A percentile compares a stretch with the other conserved stretches of the same genome.
phyloP scores from a whole-genome alignment of 2,329 filamentous ascomycete species.

The Neonectria coccinea region DNA sequence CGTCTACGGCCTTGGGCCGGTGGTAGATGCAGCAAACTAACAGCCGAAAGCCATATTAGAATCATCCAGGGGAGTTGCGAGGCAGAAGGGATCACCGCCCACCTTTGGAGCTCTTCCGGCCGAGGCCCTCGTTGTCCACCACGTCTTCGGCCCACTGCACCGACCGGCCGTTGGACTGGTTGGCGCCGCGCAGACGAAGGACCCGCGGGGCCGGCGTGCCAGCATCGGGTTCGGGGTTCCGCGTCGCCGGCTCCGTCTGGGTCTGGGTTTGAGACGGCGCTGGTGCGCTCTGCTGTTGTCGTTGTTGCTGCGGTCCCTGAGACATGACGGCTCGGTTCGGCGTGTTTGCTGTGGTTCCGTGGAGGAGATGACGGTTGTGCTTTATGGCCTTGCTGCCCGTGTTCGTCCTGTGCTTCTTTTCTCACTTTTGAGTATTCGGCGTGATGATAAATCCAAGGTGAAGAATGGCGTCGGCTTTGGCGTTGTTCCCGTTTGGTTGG shows the following conservation, averaged over 20 bases:
- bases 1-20: slow-evolving; percentile 81
- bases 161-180: slow-evolving; percentile 62
- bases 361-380: background rate
- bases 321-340: slow-evolving; percentile 43
- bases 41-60: slow-evolving; percentile 3
- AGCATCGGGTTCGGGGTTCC: slow-evolving; percentile 45
- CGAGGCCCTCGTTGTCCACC: slow-evolving; percentile 94
- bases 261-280: slow-evolving; percentile 53
- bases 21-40: slow-evolving; percentile 99
- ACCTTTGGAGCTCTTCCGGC: slow-evolving; percentile 96
- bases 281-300: slow-evolving; percentile 43
- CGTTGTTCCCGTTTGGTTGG: background rate
- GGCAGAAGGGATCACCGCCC: slow-evolving; percentile 38
- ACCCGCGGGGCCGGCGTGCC: slow-evolving; percentile 52
- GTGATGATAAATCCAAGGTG: slow-evolving; percentile 23
- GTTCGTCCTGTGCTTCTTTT: background rate
- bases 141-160: slow-evolving; percentile 96
- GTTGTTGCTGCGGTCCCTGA: slow-evolving; percentile 44
- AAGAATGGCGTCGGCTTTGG: slow-evolving; percentile 16
- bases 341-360: slow-evolving; percentile 5
- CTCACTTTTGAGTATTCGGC: background rate
- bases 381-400: background rate
- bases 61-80: background rate
- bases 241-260: slow-evolving; percentile 47
- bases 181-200: slow-evolving; percentile 65